Evolutionary conservation across 1,284 basidiomycete species (phyloP).

Genomic region (Puccinia brachypodii): DNA sequence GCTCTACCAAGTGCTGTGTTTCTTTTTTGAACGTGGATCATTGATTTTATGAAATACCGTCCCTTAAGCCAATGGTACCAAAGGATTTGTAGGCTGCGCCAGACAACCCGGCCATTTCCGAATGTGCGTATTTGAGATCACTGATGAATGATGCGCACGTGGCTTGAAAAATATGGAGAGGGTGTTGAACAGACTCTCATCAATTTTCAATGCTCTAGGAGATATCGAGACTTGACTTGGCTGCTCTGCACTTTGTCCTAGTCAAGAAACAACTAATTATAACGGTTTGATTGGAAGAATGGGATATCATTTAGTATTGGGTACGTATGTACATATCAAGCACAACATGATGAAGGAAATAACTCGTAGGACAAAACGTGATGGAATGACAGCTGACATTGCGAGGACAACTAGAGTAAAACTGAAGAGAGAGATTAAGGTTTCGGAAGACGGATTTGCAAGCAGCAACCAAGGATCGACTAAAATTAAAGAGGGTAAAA

Average conservation of each 20-base stretch:
- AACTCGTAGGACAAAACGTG: not conserved
- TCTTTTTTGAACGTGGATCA: too few relatives aligned
- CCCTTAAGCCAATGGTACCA: too few relatives aligned
- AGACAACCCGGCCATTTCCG: too few relatives aligned
- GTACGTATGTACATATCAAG: conserved; percentile 30
- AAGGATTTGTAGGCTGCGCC: too few relatives aligned
- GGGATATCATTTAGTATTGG: not conserved
- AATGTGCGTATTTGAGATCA: too few relatives aligned
- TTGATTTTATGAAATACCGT: too few relatives aligned
- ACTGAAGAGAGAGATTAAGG: not conserved
- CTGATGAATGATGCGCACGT: too few relatives aligned
- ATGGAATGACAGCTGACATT: not conserved
- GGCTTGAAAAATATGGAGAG: too few relatives aligned
- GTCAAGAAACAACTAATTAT: not conserved
- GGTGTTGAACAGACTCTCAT: too few relatives aligned
- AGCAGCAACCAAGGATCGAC: not conserved
- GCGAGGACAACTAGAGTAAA: not conserved
- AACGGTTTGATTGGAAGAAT: not conserved
- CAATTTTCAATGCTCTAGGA: too few relatives aligned
- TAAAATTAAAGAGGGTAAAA: not conserved
- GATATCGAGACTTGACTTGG: not conserved
- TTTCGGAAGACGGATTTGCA: not conserved
- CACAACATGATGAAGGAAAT: not conserved
- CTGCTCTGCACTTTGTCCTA: not conserved
- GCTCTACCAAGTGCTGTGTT: too few relatives aligned